Evolutionary conservation across 2,329 filamentous ascomycete genomes (phyloP).

Genomic region (Xylaria sp.): DNA sequence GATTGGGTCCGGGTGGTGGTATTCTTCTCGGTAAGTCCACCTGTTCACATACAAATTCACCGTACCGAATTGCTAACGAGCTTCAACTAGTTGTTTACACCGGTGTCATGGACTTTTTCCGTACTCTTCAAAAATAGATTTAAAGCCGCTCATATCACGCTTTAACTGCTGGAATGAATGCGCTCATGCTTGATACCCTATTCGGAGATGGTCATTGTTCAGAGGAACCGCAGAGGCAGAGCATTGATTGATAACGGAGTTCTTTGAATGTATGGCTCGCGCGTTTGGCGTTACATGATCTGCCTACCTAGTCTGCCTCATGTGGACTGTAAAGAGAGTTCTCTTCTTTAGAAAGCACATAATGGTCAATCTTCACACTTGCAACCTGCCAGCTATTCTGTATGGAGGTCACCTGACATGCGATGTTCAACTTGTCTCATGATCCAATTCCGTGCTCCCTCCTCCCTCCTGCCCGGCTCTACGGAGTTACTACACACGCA

Average conservation of each 20-base stretch:
- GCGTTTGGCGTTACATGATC: neutral
- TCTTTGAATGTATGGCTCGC: neutral
- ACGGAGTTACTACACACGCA: too few species aligned
- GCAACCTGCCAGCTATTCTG: neutral
- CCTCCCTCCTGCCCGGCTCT: too few species aligned
- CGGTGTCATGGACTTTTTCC: slow-evolving; percentile 26
- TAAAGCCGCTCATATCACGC: slow-evolving; percentile 5
- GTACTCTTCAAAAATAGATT: slow-evolving; percentile 17
- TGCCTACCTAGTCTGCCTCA: neutral
- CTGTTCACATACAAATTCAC: neutral
- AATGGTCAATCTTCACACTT: neutral
- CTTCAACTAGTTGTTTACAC: slow-evolving; percentile 21
- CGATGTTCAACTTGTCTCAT: too few species aligned
- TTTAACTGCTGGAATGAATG: neutral
- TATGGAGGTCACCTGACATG: too few species aligned
- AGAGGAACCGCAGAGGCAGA: neutral
- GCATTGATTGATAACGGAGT: slow-evolving; percentile 10
- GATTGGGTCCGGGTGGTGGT: slow-evolving; percentile 47
- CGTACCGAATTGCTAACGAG: neutral
- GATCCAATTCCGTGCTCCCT: too few species aligned
- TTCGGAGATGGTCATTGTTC: slow-evolving; percentile 11
- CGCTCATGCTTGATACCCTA: slow-evolving; percentile 16
- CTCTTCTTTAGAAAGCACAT: too few species aligned
- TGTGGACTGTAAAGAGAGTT: neutral
- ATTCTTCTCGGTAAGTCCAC: slow-evolving; percentile 56